Evolutionary conservation across 2,329 filamentous ascomycete genomes (phyloP).

Genomic region (Penicillium sp.): DNA sequence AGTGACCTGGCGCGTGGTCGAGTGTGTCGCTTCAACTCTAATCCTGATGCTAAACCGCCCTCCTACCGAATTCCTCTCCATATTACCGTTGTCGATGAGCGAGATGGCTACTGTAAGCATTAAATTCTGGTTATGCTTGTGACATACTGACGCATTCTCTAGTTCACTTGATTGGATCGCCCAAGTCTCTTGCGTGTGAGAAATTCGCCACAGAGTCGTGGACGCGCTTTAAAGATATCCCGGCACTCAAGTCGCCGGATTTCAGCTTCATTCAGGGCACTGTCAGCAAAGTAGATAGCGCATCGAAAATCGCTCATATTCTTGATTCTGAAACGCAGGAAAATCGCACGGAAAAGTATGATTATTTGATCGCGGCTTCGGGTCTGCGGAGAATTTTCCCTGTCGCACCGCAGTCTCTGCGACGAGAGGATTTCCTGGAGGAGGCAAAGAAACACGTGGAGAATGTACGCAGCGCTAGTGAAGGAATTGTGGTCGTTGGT

Average conservation of each 20-base stretch:
- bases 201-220: conserved; percentile 68
- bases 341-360: conserved; percentile 54
- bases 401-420: conserved; percentile 66
- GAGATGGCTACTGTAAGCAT: conserved; percentile 75
- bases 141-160: not conserved
- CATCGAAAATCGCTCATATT: conserved; percentile 60
- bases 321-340: conserved; percentile 50
- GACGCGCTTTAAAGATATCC: conserved; percentile 68
- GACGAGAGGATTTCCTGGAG: conserved; percentile 25
- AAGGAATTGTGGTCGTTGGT: conserved; percentile 66
- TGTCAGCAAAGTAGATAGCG: conserved; percentile 61
- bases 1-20: conserved; percentile 64
- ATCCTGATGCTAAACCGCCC: conserved; percentile 22
- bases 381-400: conserved; percentile 71
- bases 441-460: conserved; percentile 23
- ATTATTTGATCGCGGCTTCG: conserved; percentile 73
- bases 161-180: conserved; percentile 77
- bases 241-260: conserved; percentile 63
- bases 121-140: not conserved
- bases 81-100: conserved; percentile 73
- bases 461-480: conserved; percentile 50
- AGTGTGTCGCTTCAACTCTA: conserved; percentile 46
- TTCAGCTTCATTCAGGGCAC: conserved; percentile 68
- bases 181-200: conserved; percentile 66
- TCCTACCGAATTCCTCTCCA: conserved; percentile 58